Percentiles rank a stretch among this genome's conserved stretches.
Evolutionary conservation across 2,329 filamentous ascomycete genomes (phyloP).

Genomic region (Xylaria sp.): DNA sequence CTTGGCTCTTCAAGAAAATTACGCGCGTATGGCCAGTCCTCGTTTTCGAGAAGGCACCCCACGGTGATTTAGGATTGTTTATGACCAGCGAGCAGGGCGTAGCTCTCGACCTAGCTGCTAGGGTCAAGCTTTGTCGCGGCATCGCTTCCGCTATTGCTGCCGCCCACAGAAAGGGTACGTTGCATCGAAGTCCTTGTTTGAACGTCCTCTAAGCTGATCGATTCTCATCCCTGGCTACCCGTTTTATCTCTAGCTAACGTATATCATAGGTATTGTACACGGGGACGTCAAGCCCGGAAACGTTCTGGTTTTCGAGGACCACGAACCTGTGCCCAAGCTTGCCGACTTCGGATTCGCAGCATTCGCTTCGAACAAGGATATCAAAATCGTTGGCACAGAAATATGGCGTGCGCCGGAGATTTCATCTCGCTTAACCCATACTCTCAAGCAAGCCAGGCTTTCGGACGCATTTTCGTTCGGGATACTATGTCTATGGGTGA

Average conservation of each 20-base stretch:
- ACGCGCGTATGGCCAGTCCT: neutral
- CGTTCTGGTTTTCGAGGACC: neutral
- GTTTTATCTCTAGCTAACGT: neutral
- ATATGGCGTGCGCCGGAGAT: neutral
- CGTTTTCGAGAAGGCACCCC: neutral
- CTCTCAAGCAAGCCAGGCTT: neutral
- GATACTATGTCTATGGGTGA: neutral
- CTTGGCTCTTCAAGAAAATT: neutral
- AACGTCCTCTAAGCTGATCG: neutral
- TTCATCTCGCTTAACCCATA: neutral
- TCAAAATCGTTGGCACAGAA: neutral
- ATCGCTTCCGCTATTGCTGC: neutral
- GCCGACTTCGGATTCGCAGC: slow-evolving; percentile 1
- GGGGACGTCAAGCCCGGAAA: neutral
- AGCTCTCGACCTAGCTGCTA: neutral
- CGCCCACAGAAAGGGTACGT: neutral
- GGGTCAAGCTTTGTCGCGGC: neutral
- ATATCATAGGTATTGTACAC: neutral
- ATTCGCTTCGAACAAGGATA: neutral
- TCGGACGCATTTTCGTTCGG: neutral
- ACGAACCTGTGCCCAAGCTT: neutral
- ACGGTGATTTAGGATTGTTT: neutral
- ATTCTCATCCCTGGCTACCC: neutral
- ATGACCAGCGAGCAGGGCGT: slow-evolving; percentile 1
- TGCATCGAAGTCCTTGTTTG: neutral